These are phyloP conservation scores for Corymbia citriodora DNA, from an alignment of 441 rosid genomes.

Conservation along the genomic window DNA sequence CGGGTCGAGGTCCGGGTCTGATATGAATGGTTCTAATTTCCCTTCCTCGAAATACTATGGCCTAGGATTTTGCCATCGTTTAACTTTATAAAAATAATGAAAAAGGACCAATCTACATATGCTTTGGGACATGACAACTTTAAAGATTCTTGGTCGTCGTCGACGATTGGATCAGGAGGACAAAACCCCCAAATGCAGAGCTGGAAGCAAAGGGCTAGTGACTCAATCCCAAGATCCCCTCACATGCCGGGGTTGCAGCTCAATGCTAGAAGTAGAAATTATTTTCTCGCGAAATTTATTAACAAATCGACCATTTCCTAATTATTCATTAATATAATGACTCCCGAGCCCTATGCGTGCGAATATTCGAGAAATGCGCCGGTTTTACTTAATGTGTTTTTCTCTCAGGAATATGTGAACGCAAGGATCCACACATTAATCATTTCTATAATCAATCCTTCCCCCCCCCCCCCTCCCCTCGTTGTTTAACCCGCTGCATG, in stretches of 20 bases:
- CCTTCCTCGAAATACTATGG: neutral
- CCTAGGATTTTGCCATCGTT: neutral
- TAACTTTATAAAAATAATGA: neutral
- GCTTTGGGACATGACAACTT: neutral
- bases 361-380: slow-evolving; percentile 47
- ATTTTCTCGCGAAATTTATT: neutral
- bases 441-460: slow-evolving; percentile 33
- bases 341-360: slow-evolving; percentile 33
- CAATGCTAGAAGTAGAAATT: slow-evolving; percentile 7
- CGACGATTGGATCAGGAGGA: neutral
- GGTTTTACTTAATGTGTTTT: neutral
- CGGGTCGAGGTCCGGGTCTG: neutral
- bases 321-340: slow-evolving; percentile 8
- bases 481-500: slow-evolving; percentile 29
- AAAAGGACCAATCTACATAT: neutral
- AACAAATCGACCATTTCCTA: neutral
- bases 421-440: slow-evolving; percentile 25
- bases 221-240: slow-evolving; percentile 43
- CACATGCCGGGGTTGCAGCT: slow-evolving; percentile 37
- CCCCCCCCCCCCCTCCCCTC: neutral
- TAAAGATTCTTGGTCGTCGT: neutral
- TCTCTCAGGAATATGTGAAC: slow-evolving; percentile 16
- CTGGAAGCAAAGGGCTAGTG: neutral
- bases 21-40: neutral
- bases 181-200: neutral